Evolutionary conservation across 495 filamentous ascomycete species (phyloP).

Genomic region (Emericellopsis terricola): DNA sequence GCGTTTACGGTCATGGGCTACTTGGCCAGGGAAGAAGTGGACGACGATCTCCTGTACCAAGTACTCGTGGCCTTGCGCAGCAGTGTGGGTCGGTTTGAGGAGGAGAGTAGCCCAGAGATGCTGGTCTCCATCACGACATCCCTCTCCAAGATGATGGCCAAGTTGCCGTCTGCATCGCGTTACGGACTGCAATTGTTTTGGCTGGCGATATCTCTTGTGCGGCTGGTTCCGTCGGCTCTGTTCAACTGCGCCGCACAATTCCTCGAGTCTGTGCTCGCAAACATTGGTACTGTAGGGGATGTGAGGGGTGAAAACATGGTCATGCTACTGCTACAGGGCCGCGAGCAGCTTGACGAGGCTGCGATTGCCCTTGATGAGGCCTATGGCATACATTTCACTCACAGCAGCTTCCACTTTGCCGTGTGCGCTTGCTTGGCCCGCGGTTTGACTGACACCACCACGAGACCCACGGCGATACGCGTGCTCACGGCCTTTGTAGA

Average conservation of each 20-base stretch:
- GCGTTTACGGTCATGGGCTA: constrained; percentile 56
- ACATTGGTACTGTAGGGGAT: constrained; percentile 36
- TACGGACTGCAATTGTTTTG: constrained; percentile 53
- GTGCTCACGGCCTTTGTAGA: constrained; percentile 42
- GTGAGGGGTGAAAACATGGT: constrained; percentile 39
- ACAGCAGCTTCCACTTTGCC: constrained; percentile 46
- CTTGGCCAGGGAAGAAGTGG: constrained; percentile 45
- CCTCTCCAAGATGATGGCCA: constrained; percentile 50
- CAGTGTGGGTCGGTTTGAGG: constrained; percentile 37
- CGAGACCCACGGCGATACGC: constrained; percentile 32
- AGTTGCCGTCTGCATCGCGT: constrained; percentile 40
- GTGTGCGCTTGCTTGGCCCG: constrained; percentile 40
- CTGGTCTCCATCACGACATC: constrained; percentile 44
- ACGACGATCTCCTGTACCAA: constrained; percentile 51
- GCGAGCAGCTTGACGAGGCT: constrained; percentile 36
- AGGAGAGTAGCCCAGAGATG: constrained; percentile 44
- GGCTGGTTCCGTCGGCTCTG: constrained; percentile 35
- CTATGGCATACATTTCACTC: constrained; percentile 41
- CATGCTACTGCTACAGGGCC: constrained; percentile 35
- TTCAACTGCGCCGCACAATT: constrained; percentile 45
- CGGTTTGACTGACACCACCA: constrained; percentile 39
- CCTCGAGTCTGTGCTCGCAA: constrained; percentile 40
- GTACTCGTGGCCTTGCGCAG: constrained; percentile 44
- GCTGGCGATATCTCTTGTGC: constrained; percentile 45
- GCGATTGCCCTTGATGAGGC: constrained; percentile 37